These are phyloP conservation scores for Salix arbutifolia DNA, from an alignment of 345 rosid species.

Conservation along the genomic window DNA sequence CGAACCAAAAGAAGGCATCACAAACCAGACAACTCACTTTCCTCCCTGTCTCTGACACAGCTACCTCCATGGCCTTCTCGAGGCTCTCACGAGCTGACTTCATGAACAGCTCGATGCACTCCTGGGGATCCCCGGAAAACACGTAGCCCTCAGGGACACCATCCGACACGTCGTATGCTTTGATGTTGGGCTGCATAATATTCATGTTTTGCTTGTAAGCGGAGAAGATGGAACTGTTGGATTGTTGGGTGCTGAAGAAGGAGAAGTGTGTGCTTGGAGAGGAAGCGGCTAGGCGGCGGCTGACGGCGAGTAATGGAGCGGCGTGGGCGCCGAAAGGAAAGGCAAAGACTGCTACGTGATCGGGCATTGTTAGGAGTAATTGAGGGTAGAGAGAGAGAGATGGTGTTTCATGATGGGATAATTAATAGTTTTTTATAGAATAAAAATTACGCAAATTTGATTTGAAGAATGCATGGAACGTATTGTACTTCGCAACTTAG, in stretches of 20 bases:
- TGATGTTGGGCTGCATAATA: constrained; percentile 8
- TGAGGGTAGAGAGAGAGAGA: background rate
- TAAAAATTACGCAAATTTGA: no score
- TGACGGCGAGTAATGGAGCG: constrained; percentile 30
- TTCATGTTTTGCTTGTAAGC: background rate
- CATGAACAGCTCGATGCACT: constrained; percentile 38
- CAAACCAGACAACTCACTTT: constrained; percentile 33
- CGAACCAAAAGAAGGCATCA: constrained; percentile 34
- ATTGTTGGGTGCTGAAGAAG: constrained; percentile 26
- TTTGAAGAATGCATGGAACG: no score
- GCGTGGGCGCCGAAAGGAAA: constrained; percentile 47
- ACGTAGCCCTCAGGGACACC: constrained; percentile 31
- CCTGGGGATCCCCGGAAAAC: constrained; percentile 28
- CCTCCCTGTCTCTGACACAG: constrained; percentile 30
- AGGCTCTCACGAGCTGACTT: constrained; percentile 30
- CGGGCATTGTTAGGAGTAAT: background rate
- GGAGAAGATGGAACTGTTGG: constrained; percentile 16
- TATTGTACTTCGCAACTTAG: no score
- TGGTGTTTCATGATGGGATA: no score
- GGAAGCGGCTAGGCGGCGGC: constrained; percentile 27
- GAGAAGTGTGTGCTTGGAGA: constrained; percentile 35
- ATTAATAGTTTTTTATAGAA: no score
- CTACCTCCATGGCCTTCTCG: constrained; percentile 26
- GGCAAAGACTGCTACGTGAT: constrained; percentile 37
- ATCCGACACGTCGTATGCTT: constrained; percentile 20